Evolutionary conservation across 23 red algal genomes (phyloP), one percentile per base, ranked within the genome.

Genomic region (Gracilaria gracilis): DNA sequence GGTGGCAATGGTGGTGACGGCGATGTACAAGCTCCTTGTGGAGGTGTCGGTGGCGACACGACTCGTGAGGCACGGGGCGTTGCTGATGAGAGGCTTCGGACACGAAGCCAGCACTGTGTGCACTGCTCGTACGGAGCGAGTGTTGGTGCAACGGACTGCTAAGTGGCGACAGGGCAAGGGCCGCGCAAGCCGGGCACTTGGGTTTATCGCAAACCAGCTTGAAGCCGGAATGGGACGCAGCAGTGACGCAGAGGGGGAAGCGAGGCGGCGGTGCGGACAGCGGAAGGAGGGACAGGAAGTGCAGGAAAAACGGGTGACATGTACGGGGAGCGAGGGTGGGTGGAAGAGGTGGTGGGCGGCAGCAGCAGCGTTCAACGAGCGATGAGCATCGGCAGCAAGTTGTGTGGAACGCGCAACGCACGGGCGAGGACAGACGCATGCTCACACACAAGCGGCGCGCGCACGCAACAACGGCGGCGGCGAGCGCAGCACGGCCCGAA

Each of bases 161-260:
- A 7, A 75, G 69, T 36, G 69, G 69, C 69, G 69, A 65, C 27
- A 65, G 32, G 12, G 25, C 61, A 31, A 12, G 61, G 2, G 61
- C 37, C 69, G 37, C 69, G 69, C 69, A 75, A 1, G 42, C 37
- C 69, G 69, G 1, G 69, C 69, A 75, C 69, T 75, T 47, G 69
- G 69, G 69, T 35, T 75, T 75, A 47, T 75, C 39, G n/a, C 69
- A 75, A 42, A 75, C 69, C 69, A 75, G 69, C 69, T 75, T 75
- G 69, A 21, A 42, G 36, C 9, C 4, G 27, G 13, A 17, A 25
- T 13, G 66, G 35, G 66, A 25, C 31, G 35, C 13, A 71, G 14
- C 13, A 35, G 65, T 8, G 65, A 4, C 42, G 42, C 5, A 7
- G 5, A 11, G 42, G 42, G 42, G 5, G 42, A 78, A 24, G 33